Evolutionary conservation across 441 rosid species (phyloP).

Genomic region (Populus tomentosa): DNA sequence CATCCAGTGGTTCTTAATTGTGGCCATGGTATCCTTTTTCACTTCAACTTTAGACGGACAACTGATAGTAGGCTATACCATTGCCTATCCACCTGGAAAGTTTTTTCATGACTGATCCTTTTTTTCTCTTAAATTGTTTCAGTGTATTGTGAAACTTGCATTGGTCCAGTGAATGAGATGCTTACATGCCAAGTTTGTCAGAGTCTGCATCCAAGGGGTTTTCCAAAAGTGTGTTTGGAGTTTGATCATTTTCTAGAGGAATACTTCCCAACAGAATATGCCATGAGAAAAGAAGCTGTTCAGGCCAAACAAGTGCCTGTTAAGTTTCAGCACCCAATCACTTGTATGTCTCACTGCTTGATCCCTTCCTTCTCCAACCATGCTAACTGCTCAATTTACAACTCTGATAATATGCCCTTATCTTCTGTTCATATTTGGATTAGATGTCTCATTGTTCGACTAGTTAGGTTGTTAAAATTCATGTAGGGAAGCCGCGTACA

Average conservation of each 20-base stretch:
- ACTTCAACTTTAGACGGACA: neutral
- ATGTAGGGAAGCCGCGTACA: neutral
- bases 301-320: slow-evolving; percentile 28
- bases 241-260: slow-evolving; percentile 58
- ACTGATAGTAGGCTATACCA: neutral
- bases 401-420: neutral
- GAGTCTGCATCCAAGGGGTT: slow-evolving; percentile 50
- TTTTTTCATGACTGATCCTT: neutral
- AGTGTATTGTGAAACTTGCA: slow-evolving; percentile 74
- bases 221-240: slow-evolving; percentile 62
- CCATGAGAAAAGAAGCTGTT: slow-evolving; percentile 40
- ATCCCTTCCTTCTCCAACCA: neutral
- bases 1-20: slow-evolving; percentile 58
- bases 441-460: neutral
- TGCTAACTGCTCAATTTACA: neutral
- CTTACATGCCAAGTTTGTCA: slow-evolving; percentile 63
- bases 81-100: neutral
- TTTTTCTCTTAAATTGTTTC: slow-evolving; percentile 11
- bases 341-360: slow-evolving; percentile 25
- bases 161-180: slow-evolving; percentile 30
- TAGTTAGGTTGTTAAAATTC: neutral
- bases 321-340: slow-evolving; percentile 19
- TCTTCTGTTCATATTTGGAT: neutral
- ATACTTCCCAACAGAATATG: slow-evolving; percentile 54
- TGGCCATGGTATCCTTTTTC: neutral